Base-by-base conservation (phyloP, 73 alveolate genomes). In the Paramecium bursaria region DNA sequence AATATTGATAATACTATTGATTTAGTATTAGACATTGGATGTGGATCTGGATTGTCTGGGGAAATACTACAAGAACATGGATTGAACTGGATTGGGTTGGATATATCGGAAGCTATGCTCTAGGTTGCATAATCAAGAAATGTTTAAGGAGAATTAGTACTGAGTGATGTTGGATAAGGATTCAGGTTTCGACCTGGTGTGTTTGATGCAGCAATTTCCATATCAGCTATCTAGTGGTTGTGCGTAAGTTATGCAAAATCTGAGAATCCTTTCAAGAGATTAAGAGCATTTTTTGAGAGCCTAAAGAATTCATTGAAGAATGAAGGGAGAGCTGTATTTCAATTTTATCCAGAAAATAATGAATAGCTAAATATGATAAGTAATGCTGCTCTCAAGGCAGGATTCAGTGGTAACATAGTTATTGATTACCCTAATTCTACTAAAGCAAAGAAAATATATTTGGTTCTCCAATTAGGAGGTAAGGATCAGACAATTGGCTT, bases 41-140 rank as follows among this genome's bases (percentile, higher is more conserved):
- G 99, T 77, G 99, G 99, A n/a, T 86, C 96, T 57, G 98, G 99
- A 6, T 76, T 96, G 51, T 88, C 97, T 74, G 99, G 99, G 0
- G 76, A 88, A 15, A 96, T 90, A 15, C 74, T 96, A 53, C 80
- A 92, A 10, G 97, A 94, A 50, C 93, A 96, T 50, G 97, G 95
- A 46, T 94, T 94, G 49, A 86, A 86, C 31, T 96, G 99, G 99
- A 95, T 96, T 14, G 99, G 99, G 21, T 88, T 94, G 49, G 99
- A 96, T 91, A 94, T 96, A 55, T 91, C 98, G 60, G 90, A 86
- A 29, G 90, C 98, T 48, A 96, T 96, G 99, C 90, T 96, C 46
- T 92, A 96, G 54, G 96, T 94, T 4, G 99, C 98, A 35, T 92
- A 91, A 60, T 92, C 76, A 57, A 87, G 95, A 60, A 95, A 90